Base-by-base conservation (phyloP, 495 filamentous ascomycete species). In the Penicillium soppii region DNA sequence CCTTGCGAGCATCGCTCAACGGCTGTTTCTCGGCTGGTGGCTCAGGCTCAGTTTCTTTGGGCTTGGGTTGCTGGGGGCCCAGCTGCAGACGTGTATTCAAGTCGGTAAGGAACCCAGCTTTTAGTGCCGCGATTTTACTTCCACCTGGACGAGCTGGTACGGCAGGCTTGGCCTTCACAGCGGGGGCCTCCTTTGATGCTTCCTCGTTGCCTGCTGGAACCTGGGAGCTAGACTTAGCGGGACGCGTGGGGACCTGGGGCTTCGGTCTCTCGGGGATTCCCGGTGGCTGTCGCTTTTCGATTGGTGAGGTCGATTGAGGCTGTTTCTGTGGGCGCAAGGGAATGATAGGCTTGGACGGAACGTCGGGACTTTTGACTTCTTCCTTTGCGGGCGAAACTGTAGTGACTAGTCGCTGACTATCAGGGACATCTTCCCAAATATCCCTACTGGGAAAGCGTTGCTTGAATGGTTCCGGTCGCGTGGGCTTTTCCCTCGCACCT, bases 381-480 rank as follows among this genome's bases (percentile, higher is more conserved):
- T 79, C 76, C 12, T 77, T 69, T 10, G 71, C 61, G 33, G 90
- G 84, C 40, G 79, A 82, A 20, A 97, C 85, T 4, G 88, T 92
- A 9, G 94, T 91, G 52, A 87, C 82, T 22, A 95, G 79, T 47
- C 87, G 78, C 38, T 89, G 80, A 58, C 87, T 91, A 55, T 94
- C 89, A 4, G 94, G 92, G 0, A 82, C 83, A 63, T 99, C 94
- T 72, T 99, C 94, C 94, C 94, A 99, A 37, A 97, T 87, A 70
- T 99, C 94, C 29, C 83, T 83, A 63, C 92, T 96, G 5, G 94
- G 94, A 65, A 99, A 99, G 6, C 91, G 81, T 27, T 88, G 87
- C 47, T 82, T 79, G 59, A 82, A 59, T 16, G 57, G 26, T 20
- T 76, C 74, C 3, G 84, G 77, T 7, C 82, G 76, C 3, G 66